A percentile compares a stretch with the other conserved stretches of the same genome.
Evolutionary conservation across 1,284 basidiomycete species (phyloP).

Genomic region (Stygiomarasmius scandens): DNA sequence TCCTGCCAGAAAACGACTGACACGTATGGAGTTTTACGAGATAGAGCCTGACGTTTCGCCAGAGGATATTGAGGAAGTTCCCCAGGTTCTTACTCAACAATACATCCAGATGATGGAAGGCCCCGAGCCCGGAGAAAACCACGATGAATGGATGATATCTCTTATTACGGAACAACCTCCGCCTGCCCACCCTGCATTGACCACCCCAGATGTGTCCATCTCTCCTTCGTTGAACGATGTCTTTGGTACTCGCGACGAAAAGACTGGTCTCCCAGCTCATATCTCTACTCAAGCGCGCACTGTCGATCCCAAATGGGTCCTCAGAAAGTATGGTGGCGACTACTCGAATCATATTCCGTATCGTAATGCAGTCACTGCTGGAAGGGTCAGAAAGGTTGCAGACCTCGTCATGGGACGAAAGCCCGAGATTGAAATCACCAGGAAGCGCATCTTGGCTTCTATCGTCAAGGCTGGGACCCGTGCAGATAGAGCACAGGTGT

Average conservation of each 20-base stretch:
- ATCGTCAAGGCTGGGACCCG: conserved; percentile 27
- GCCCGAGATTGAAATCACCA: conserved; percentile 38
- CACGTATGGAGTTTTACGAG: no score
- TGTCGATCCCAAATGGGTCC: conserved; percentile 15
- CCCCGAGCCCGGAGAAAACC: no score
- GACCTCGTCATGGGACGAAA: conserved; percentile 44
- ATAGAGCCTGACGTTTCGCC: no score
- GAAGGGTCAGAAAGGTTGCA: conserved; percentile 45
- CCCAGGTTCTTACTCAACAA: no score
- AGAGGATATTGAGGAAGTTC: no score
- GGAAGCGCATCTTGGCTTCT: conserved; percentile 19
- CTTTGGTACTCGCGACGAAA: neutral
- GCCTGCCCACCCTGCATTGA: neutral
- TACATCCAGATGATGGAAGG: no score
- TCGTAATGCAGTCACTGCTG: conserved; percentile 26
- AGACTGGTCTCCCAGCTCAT: neutral
- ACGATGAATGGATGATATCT: no score
- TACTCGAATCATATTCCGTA: conserved; percentile 44
- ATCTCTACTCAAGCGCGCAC: neutral
- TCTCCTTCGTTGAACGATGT: neutral
- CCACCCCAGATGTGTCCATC: neutral
- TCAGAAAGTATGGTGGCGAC: conserved; percentile 47
- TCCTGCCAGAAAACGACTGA: no score
- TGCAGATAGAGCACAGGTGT: neutral
- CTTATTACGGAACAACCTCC: no score